Conservation (phyloP, 352 stramenopile genomes). For the Sclerospora graminicola region DNA sequence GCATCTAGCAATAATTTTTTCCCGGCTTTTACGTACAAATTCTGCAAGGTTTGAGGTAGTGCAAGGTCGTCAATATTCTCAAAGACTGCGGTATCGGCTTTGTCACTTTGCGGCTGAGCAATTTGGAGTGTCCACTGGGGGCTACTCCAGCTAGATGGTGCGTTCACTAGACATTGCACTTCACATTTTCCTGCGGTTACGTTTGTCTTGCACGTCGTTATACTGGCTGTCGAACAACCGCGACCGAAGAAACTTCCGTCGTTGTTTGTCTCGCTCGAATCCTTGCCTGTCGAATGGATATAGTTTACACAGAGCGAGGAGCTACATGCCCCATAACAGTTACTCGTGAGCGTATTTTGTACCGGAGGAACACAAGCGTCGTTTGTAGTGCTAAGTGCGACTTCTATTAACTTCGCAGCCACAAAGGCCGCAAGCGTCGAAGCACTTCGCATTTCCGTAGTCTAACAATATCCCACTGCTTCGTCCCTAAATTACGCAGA, state of each 20-base stretch:
- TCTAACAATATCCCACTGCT: no score
- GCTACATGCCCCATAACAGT: constrained; percentile 41
- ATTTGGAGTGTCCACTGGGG: constrained; percentile 46
- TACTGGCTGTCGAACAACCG: constrained; percentile 37
- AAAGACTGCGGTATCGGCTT: constrained; percentile 49
- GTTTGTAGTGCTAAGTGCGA: neutral
- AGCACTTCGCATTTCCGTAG: no score
- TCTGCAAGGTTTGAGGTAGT: constrained; percentile 39
- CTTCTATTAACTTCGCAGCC: neutral
- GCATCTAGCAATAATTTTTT: neutral
- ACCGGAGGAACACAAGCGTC: constrained; percentile 24
- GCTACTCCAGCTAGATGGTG: constrained; percentile 11
- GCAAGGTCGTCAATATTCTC: constrained; percentile 37
- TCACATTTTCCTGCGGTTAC: constrained; percentile 37
- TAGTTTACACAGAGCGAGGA: constrained; percentile 59
- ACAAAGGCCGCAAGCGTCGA: neutral
- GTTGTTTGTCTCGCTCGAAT: constrained; percentile 19
- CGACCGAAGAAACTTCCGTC: constrained; percentile 56
- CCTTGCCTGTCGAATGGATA: constrained; percentile 19
- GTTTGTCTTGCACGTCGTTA: constrained; percentile 39
- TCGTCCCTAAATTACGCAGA: no score
- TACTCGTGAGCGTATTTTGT: constrained; percentile 48
- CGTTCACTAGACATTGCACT: constrained; percentile 50
- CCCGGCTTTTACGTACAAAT: constrained; percentile 32
- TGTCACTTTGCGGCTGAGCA: constrained; percentile 54